Conservation (phyloP, 129 eudicot genomes). For the Apium graveolens region DNA sequence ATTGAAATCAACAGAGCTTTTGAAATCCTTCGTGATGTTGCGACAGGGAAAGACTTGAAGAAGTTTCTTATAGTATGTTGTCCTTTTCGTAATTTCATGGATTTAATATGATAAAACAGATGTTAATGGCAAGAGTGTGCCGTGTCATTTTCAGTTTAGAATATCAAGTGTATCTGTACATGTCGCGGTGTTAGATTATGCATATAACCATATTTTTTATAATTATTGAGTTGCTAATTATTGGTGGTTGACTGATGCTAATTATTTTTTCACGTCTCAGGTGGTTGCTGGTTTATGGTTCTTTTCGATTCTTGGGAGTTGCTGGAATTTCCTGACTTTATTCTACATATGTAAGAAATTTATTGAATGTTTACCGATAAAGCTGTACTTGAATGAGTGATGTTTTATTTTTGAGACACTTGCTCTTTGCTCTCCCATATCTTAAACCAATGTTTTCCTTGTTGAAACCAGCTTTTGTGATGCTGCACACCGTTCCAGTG, state of each 20-base stretch:
- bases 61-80: conserved; percentile 64
- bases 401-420: not conserved
- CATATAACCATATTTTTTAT: not conserved
- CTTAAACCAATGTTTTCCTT: not conserved
- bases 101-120: not conserved
- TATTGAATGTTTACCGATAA: not conserved
- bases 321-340: conserved; percentile 63
- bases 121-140: not conserved
- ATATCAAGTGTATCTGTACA: not conserved
- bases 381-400: not conserved
- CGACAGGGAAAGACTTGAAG: conserved; percentile 77
- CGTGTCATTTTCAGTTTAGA: not conserved
- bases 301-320: conserved; percentile 55
- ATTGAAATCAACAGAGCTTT: conserved; percentile 52
- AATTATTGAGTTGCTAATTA: not conserved
- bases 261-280: conserved; percentile 20
- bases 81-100: not conserved
- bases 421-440: not conserved
- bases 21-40: conserved; percentile 46
- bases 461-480: conserved; percentile 42
- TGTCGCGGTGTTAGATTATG: not conserved
- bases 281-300: conserved; percentile 78
- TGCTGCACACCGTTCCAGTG: conserved; percentile 73
- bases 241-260: not conserved
- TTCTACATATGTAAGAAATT: conserved; percentile 51